Evolutionary conservation across 768 basidiomycete species (phyloP).

Genomic region (Mycena leptocephala): DNA sequence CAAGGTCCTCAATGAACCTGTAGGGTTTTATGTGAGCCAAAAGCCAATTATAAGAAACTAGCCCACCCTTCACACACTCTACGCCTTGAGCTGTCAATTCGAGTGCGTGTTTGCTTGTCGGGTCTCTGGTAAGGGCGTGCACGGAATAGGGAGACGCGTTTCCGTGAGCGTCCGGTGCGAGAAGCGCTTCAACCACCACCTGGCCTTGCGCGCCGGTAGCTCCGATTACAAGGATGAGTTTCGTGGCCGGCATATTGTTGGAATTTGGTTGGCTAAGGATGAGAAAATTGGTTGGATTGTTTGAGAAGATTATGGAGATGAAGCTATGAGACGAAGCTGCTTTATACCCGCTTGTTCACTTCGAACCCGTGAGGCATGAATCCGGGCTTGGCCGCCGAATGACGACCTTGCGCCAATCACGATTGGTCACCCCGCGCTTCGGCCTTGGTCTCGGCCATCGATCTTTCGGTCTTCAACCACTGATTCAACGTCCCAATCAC

Average conservation of each 20-base stretch:
- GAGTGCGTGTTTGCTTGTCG: constrained; percentile 49
- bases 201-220: constrained; percentile 64
- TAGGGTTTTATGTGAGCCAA: neutral
- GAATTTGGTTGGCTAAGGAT: neutral
- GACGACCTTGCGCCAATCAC: neutral
- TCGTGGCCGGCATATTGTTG: constrained; percentile 30
- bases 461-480: neutral
- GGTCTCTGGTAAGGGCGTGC: constrained; percentile 59
- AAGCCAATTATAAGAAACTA: too few species aligned
- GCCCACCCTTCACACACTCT: constrained; percentile 54
- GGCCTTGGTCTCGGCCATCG: neutral
- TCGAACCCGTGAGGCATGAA: neutral
- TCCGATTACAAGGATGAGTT: constrained; percentile 61
- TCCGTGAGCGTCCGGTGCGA: constrained; percentile 40
- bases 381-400: neutral
- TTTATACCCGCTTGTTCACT: neutral
- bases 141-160: constrained; percentile 58
- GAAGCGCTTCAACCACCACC: constrained; percentile 55
- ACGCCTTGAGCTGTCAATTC: constrained; percentile 55
- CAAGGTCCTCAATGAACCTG: constrained; percentile 56
- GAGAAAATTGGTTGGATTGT: neutral
- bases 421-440: neutral
- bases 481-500: neutral
- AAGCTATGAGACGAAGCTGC: neutral
- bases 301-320: neutral